Evolutionary conservation across 1,284 basidiomycete species (phyloP).

Genomic region (Apiotrichum gamsii): DNA sequence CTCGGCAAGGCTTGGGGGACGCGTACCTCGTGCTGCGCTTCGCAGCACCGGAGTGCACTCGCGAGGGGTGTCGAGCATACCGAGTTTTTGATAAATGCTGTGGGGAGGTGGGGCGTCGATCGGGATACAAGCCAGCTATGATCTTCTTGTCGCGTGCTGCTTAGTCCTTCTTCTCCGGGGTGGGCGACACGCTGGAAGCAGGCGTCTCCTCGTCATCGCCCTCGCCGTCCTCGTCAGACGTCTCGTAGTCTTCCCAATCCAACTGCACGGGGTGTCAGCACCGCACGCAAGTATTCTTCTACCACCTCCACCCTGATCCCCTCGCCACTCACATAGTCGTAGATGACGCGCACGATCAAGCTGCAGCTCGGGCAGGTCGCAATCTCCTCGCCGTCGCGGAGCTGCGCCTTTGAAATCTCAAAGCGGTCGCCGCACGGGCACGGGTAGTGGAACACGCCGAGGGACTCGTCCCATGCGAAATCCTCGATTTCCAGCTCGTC

Average conservation of each 20-base stretch:
- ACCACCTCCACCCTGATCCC: no score
- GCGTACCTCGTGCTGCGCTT: no score
- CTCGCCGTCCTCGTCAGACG: constrained; percentile 37
- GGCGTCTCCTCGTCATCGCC: constrained; percentile 20
- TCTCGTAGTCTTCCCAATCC: constrained; percentile 48
- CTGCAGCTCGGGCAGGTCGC: constrained; percentile 98
- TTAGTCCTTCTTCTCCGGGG: neutral
- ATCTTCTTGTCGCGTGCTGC: no score
- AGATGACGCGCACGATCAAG: constrained; percentile 85
- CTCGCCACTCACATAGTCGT: constrained; percentile 74
- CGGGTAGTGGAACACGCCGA: constrained; percentile 85
- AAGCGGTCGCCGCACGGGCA: constrained; percentile 98
- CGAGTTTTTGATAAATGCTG: no score
- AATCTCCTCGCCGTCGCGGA: constrained; percentile 85
- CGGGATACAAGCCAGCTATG: no score
- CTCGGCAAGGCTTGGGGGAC: no score
- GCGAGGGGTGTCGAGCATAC: no score
- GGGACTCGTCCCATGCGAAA: constrained; percentile 81
- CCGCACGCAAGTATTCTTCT: neutral
- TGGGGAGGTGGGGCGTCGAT: no score
- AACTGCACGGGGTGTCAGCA: constrained; percentile 31
- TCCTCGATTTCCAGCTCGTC: constrained; percentile 80
- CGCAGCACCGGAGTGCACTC: no score
- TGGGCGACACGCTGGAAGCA: constrained; percentile 1
- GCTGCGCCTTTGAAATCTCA: constrained; percentile 84